Percentiles rank a stretch among this genome's conserved stretches.
phyloP scores from a whole-genome alignment of 2,329 filamentous ascomycete species.

The Sclerotinia subarctica region DNA sequence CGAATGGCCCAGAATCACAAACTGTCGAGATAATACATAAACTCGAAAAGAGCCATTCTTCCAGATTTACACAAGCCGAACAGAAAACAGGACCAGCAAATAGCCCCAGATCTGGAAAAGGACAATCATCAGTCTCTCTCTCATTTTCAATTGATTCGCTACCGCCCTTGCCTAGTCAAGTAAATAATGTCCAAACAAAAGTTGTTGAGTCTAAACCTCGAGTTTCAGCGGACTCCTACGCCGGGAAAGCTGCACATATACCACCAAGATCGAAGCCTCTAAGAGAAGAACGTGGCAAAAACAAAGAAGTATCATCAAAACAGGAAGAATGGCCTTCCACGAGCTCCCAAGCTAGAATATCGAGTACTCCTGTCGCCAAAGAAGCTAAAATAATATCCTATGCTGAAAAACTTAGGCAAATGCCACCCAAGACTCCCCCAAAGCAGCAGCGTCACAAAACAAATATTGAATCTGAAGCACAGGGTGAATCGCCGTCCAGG shows the following conservation, averaged over 20 bases:
- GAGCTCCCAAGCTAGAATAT: too few relatives aligned
- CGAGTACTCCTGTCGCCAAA: neutral
- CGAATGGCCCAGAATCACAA: too few relatives aligned
- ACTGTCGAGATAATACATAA: too few relatives aligned
- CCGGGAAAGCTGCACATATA: neutral
- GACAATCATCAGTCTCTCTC: neutral
- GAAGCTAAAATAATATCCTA: too few relatives aligned
- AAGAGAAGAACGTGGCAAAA: neutral
- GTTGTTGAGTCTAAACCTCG: neutral
- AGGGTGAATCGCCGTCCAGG: too few relatives aligned
- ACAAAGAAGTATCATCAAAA: neutral
- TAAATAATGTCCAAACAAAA: neutral
- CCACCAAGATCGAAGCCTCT: neutral
- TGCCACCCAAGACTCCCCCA: too few relatives aligned
- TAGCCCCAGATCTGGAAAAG: neutral
- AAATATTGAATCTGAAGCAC: too few relatives aligned
- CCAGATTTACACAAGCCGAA: too few relatives aligned
- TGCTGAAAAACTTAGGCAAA: too few relatives aligned
- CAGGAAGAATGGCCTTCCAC: neutral
- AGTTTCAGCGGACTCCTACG: neutral
- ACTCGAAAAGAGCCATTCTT: too few relatives aligned
- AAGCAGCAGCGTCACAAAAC: too few relatives aligned
- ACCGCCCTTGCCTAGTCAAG: neutral
- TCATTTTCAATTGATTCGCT: neutral
- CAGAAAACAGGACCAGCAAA: neutral